These are phyloP conservation scores for Fusarium setosum DNA, from an alignment of 2,329 filamentous ascomycete genomes.

Conservation along the genomic window DNA sequence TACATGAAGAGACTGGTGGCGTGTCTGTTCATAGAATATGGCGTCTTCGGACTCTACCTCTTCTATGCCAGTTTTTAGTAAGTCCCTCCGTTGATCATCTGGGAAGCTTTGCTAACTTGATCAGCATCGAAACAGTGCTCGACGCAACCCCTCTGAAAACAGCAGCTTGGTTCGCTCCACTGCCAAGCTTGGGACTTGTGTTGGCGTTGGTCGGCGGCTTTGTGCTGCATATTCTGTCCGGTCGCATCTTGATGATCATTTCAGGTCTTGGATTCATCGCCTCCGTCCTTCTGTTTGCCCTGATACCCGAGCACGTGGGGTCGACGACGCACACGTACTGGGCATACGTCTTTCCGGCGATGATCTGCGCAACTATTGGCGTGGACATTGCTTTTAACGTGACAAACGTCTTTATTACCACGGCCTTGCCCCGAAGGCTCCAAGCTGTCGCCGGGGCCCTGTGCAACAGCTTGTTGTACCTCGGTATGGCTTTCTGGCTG, in stretches of 20 bases:
- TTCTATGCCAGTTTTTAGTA: conserved; percentile 78
- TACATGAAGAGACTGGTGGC: conserved; percentile 73
- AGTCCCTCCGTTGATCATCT: conserved; percentile 39
- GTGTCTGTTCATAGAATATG: conserved; percentile 74
- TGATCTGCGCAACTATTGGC: conserved; percentile 76
- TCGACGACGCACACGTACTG: conserved; percentile 63
- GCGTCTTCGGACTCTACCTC: conserved; percentile 74
- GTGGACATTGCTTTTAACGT: conserved; percentile 82
- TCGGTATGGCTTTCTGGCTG: conserved; percentile 79
- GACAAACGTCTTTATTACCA: conserved; percentile 83
- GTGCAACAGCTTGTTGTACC: conserved; percentile 76
- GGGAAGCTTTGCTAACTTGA: neutral
- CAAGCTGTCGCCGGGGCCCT: conserved; percentile 79
- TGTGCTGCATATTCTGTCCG: conserved; percentile 72
- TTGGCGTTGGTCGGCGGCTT: conserved; percentile 72
- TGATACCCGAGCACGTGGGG: conserved; percentile 65
- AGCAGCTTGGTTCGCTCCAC: conserved; percentile 75
- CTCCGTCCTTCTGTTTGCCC: conserved; percentile 70
- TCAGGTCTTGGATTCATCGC: conserved; percentile 69
- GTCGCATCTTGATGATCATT: conserved; percentile 71
- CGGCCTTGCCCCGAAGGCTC: conserved; percentile 70
- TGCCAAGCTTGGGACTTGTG: conserved; percentile 74
- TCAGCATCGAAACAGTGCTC: conserved; percentile 71
- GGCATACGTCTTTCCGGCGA: conserved; percentile 78
- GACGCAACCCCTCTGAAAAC: conserved; percentile 68